These are phyloP conservation scores for Verticillium klebahnii DNA, from an alignment of 2,329 filamentous ascomycete species.

Conservation along the genomic window DNA sequence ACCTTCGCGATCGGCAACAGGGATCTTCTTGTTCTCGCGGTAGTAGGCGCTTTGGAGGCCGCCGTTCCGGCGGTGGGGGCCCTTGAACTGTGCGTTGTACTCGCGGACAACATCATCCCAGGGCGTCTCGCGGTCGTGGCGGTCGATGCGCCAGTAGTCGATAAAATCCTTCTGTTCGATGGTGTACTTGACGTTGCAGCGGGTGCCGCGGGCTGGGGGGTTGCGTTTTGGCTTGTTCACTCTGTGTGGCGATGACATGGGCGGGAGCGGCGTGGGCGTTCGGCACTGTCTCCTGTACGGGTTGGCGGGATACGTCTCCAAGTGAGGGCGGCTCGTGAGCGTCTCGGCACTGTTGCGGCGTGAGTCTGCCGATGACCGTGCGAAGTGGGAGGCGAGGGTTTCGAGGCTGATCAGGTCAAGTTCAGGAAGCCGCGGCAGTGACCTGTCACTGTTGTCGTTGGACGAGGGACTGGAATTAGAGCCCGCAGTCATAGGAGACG, in stretches of 20 bases:
- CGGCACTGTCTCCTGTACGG: background rate
- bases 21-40: conserved; percentile 16
- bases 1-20: conserved; percentile 10
- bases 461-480: background rate
- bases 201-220: conserved; percentile 8
- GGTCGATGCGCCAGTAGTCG: conserved; percentile 14
- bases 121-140: conserved; percentile 12
- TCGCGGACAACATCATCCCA: conserved; percentile 15
- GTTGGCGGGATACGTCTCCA: background rate
- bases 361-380: background rate
- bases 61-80: conserved; percentile 12
- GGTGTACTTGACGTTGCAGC: conserved; percentile 16
- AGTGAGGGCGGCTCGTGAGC: background rate
- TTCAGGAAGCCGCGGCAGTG: conserved; percentile 12
- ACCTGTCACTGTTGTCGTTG: background rate
- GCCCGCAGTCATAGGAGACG: background rate
- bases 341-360: background rate
- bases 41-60: conserved; percentile 14
- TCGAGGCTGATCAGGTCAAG: conserved; percentile 11
- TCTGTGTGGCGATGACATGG: background rate
- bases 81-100: conserved; percentile 13
- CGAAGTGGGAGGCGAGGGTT: conserved; percentile 6
- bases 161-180: conserved; percentile 16
- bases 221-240: conserved; percentile 5
- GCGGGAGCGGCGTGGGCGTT: conserved; percentile 3